phyloP scores from a whole-genome alignment of 2,329 filamentous ascomycete species.

The Aspergillus bombycis region DNA sequence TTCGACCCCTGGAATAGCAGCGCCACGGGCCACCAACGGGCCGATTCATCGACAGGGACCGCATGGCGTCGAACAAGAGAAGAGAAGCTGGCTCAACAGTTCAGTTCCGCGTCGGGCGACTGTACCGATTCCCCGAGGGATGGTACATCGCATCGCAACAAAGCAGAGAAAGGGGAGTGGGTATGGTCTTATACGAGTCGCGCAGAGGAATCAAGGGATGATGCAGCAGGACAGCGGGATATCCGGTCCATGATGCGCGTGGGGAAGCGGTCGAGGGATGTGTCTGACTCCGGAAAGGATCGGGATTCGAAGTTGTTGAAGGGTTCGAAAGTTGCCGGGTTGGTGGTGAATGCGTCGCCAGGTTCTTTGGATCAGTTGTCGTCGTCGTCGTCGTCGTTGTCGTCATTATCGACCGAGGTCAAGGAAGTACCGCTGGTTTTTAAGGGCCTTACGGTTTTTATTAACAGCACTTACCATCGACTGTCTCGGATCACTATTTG shows the following conservation, averaged over 20 bases:
- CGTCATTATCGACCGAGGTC: no score
- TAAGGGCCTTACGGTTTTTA: constrained; percentile 72
- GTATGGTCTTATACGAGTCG: constrained; percentile 10
- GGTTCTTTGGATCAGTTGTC: background rate
- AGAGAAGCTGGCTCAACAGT: constrained; percentile 71
- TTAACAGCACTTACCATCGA: constrained; percentile 83
- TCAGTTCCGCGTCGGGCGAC: constrained; percentile 61
- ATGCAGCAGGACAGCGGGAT: constrained; percentile 34
- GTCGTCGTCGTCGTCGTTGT: background rate
- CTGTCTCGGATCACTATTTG: constrained; percentile 82
- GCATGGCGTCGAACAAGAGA: constrained; percentile 74
- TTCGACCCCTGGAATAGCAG: constrained; percentile 64
- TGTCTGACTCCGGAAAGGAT: background rate
- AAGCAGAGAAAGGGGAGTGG: constrained; percentile 13
- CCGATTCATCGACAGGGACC: constrained; percentile 66
- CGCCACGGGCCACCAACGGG: constrained; percentile 76
- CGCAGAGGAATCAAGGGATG: constrained; percentile 43
- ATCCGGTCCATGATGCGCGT: constrained; percentile 41
- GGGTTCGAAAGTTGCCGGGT: background rate
- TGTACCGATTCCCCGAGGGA: constrained; percentile 54
- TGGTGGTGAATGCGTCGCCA: background rate
- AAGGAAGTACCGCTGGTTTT: constrained; percentile 59
- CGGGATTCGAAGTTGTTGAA: constrained; percentile 6
- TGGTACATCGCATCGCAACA: no score
- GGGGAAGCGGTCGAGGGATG: constrained; percentile 12